Conservation (phyloP, 116 monocot species). For the Cymodocea nodosa region DNA sequence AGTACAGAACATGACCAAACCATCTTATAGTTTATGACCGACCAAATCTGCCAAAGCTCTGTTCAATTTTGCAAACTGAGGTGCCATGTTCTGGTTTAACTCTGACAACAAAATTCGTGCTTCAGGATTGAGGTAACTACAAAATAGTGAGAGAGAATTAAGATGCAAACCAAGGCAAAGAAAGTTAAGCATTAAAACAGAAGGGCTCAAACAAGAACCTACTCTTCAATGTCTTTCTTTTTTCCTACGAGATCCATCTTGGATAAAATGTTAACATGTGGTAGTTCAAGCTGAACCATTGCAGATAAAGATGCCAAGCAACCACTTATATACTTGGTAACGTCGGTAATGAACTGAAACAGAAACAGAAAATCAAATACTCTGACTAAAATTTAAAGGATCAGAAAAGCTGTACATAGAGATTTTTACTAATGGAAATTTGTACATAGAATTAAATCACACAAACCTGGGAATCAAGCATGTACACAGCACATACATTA, state of each 20-base stretch:
- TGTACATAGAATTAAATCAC: neutral
- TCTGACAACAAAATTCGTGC: slow-evolving; percentile 50
- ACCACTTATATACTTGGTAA: slow-evolving; percentile 94
- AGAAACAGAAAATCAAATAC: neutral
- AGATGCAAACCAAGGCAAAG: slow-evolving; percentile 2
- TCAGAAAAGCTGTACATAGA: neutral
- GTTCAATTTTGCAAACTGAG: slow-evolving; percentile 78
- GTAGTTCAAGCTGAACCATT: slow-evolving; percentile 93
- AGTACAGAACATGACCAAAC: too few relatives aligned
- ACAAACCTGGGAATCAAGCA: slow-evolving; percentile 98
- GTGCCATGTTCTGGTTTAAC: slow-evolving; percentile 84
- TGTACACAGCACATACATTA: slow-evolving; percentile 82
- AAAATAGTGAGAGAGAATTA: slow-evolving; percentile 8
- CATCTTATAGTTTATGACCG: neutral
- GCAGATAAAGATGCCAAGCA: slow-evolving; percentile 97
- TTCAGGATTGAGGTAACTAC: slow-evolving; percentile 79
- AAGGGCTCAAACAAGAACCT: slow-evolving; percentile 7
- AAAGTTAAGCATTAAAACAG: neutral
- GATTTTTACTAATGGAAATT: neutral
- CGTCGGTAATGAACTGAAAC: slow-evolving; percentile 82
- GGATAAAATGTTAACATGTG: slow-evolving; percentile 87
- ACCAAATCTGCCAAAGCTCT: slow-evolving; percentile 85
- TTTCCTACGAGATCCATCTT: slow-evolving; percentile 88
- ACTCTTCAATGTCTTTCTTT: slow-evolving; percentile 71
- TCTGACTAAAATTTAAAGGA: neutral